phyloP scores from a whole-genome alignment of 2,329 filamentous ascomycete species.

The Anthostomella pinea region DNA sequence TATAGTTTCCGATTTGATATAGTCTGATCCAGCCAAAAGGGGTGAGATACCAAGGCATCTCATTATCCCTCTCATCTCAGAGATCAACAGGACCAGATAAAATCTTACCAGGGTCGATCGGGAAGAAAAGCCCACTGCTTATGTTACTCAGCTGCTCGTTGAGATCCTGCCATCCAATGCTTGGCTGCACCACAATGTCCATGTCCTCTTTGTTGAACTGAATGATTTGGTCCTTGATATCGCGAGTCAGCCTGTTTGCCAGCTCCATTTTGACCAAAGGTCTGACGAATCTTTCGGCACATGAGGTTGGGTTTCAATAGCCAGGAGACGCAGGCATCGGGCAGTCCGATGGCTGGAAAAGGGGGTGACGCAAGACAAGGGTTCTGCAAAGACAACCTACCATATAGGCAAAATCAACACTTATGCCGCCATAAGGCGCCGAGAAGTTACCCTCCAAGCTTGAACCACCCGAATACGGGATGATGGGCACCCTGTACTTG shows the following conservation, averaged over 20 bases:
- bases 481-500: constrained; percentile 77
- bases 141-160: constrained; percentile 70
- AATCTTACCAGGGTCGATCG: constrained; percentile 77
- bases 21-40: constrained; percentile 30
- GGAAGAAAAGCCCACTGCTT: constrained; percentile 79
- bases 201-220: constrained; percentile 81
- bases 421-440: constrained; percentile 81
- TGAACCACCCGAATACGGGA: constrained; percentile 82
- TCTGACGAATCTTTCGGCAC: no score
- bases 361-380: no score
- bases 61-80: no score
- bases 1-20: constrained; percentile 29
- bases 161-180: constrained; percentile 86
- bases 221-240: constrained; percentile 62
- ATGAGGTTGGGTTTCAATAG: neutral
- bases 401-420: constrained; percentile 88
- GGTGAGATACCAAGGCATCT: neutral
- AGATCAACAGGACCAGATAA: no score
- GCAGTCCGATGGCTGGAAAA: no score
- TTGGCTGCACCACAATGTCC: constrained; percentile 89
- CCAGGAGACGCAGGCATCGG: neutral
- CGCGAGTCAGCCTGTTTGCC: constrained; percentile 5
- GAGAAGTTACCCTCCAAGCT: constrained; percentile 90
- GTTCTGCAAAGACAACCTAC: no score
- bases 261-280: no score